Evolutionary conservation across 257 asterid genomes (phyloP), one percentile per base, ranked within the genome.

Genomic region (Nemophila menziesii): DNA sequence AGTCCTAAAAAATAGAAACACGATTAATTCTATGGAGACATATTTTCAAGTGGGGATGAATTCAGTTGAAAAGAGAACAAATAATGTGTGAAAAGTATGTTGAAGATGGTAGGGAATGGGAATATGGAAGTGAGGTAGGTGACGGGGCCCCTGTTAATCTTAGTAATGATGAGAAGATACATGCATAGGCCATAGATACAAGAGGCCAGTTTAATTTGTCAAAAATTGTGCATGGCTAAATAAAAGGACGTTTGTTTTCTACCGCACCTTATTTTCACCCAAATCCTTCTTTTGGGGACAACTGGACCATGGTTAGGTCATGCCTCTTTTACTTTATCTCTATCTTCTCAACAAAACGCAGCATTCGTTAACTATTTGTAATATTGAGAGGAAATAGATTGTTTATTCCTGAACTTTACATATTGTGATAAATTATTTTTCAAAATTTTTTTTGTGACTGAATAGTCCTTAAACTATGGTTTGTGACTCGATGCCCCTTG

Each of bases 11-110:
- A 8, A 22, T 15, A 22, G 22, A 16, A 24, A 5, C 22, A 23
- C 27, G 11, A 23, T 16, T 16, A 56, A 14, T 51, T 48, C 26
- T 20, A 19, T 54, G 66, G 63, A 46, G 65, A 69, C 68, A 64
- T 67, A 60, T 65, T 60, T 64, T 61, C 71, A 11, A 23, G 48
- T 22, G 58, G 54, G 37, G 64, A 69, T 55, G 61, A 64, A 60
- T 60, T 53, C 44, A 49, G 42, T 51, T 62, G 40, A 16, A 29
- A 49, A 55, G 26, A 27, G 17, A 20, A 17, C 46, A 42, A 46
- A 9, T 16, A 48, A 24, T 49, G 58, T 34, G 36, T 44, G 48
- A 23, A 46, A 45, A 20, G n/a, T 33, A 46, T 34, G 34, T 9
- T 44, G 21, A 20, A 44, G 40, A 33, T 27, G 20, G n/a, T 1